Percentiles rank a stretch among this genome's conserved stretches.
These are phyloP conservation scores for Trichoderma virens DNA, from an alignment of 495 filamentous ascomycete species.

Conservation along the genomic window DNA sequence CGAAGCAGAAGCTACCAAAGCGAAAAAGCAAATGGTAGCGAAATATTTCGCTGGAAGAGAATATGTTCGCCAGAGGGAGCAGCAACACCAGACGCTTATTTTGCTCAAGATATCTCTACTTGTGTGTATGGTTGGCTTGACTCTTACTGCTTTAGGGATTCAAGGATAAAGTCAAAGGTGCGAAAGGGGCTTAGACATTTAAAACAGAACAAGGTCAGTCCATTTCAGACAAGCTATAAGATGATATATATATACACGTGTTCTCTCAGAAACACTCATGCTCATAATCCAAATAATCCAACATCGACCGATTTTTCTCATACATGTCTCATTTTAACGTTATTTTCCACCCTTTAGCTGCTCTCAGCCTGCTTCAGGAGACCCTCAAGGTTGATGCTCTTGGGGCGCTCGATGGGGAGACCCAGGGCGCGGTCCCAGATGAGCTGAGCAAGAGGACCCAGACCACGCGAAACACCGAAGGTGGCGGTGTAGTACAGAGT, in stretches of 20 bases:
- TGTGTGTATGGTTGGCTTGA: too few relatives aligned
- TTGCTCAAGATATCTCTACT: too few relatives aligned
- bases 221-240: neutral
- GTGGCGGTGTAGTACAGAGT: constrained; percentile 97
- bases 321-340: neutral
- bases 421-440: constrained; percentile 95
- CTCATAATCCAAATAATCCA: neutral
- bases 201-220: neutral
- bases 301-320: neutral
- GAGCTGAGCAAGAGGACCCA: constrained; percentile 87
- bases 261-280: neutral
- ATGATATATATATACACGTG: neutral
- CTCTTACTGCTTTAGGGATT: too few relatives aligned
- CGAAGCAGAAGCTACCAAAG: too few relatives aligned
- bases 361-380: constrained; percentile 53
- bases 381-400: constrained; percentile 89
- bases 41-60: too few relatives aligned
- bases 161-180: too few relatives aligned
- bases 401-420: constrained; percentile 94
- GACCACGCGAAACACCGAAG: constrained; percentile 85
- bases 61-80: too few relatives aligned
- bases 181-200: too few relatives aligned
- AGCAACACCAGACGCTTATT: too few relatives aligned
- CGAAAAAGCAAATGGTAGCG: too few relatives aligned
- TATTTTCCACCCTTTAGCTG: constrained; percentile 13